Conservation (phyloP, 148 eudicot species). For the Chenopodium quinoa region DNA sequence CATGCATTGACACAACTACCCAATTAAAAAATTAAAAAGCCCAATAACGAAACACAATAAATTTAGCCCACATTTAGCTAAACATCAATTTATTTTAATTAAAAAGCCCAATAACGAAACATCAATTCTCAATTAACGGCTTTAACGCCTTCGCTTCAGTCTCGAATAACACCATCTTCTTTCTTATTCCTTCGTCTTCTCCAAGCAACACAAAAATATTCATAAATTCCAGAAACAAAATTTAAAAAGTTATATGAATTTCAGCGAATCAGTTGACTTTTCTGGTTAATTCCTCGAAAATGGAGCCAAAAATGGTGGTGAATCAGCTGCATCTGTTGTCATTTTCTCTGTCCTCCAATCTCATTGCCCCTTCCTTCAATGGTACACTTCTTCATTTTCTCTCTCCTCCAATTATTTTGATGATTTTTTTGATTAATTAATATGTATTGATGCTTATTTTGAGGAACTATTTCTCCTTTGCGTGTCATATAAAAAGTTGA, state of each 20-base stretch:
- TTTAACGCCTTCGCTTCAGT: constrained; percentile 18
- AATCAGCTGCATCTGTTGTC: neutral
- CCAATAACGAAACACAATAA: too few species aligned
- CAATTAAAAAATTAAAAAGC: too few species aligned
- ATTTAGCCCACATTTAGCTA: too few species aligned
- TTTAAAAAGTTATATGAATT: neutral
- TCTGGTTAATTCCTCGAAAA: neutral
- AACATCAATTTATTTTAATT: too few species aligned
- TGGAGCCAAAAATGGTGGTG: neutral
- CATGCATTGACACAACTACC: too few species aligned
- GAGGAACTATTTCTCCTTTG: constrained; percentile 35
- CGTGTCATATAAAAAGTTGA: constrained; percentile 38
- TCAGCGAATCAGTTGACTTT: constrained; percentile 25
- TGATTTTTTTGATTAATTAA: too few species aligned
- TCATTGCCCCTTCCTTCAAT: constrained; percentile 1
- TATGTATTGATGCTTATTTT: neutral
- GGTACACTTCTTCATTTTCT: neutral
- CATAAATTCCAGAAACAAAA: neutral
- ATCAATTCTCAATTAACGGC: neutral
- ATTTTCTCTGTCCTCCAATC: constrained; percentile 15
- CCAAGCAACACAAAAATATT: constrained; percentile 7
- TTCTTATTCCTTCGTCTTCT: constrained; percentile 1
- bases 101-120: neutral
- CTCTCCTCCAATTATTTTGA: neutral
- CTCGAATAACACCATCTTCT: neutral